Evolutionary conservation across 2,329 filamentous ascomycete species (phyloP), one percentile per base, ranked within the genome.

Genomic region (Alternaria ventricosa): DNA sequence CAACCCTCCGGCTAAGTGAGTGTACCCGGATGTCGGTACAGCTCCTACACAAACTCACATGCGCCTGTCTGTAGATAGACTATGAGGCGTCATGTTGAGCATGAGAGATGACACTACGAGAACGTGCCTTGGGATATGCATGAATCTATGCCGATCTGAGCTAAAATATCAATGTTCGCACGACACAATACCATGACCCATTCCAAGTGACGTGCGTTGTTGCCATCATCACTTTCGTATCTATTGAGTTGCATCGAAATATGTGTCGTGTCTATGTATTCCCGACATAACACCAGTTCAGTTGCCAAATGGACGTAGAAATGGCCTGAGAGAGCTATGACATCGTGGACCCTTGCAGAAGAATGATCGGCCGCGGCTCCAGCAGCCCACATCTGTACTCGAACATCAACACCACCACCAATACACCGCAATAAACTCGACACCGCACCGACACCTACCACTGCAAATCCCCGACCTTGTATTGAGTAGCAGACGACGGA

Each of bases 1-100:
- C 86, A 94, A 91, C 87, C 91, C 93, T 79, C 89, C 93, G 36
- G 69, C 72, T 59, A 80, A 81, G 78, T 81, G 63, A 76, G 76
- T 69, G 22, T 22, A 44, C 47, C 60, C 6, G 18, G 8, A 44
- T 44, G 23, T 11, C 13, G 20, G 43, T 12, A 27, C 25, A 20
- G 28, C 25, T 44, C 27, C 27, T 55, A 15, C 25, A 49, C 23
- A 25, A 45, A 51, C 62, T 69, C 25, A 68, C 36, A 28, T 62
- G 54, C 28, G 22, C 50, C 20, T 28, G 28, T 47, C 28, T 57
- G 45, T 45, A 71, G 68, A 69, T 71, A 71, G 65, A 66, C 57
- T 71, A 60, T 74, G 65, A 65, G 59, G 51, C 50, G 57, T 45
- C 36, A 53, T 27, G 56, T 46, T 20, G 55, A 54, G 58, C 51